Base-by-base conservation (phyloP, 352 stramenopile genomes). In the Phytophthora pini region DNA sequence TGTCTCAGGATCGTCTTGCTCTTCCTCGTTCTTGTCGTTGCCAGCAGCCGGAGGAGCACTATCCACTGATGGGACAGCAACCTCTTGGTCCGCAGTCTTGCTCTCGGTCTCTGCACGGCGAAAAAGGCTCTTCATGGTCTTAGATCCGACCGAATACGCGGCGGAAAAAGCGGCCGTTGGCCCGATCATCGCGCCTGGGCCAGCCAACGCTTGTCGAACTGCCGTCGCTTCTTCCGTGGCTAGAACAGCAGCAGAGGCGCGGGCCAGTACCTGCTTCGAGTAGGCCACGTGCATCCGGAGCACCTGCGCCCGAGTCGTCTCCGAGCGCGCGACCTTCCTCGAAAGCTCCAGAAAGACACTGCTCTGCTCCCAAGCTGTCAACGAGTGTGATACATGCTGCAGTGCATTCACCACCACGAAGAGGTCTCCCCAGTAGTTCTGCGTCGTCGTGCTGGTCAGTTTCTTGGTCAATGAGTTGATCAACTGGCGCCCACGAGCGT, bases 101-200 rank as follows among this genome's bases (percentile, higher is more conserved):
- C 44, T 72, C 29, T 70, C 53, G 34, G 56, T 67, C 34, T 76
- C 56, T 57, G 49, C 59, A 62, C 70, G 66, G 9, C 54, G 78
- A 36, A 94, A 90, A 36, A 94, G 50, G 40, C 70, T 92, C 46
- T 82, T 84, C 60, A 93, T 77, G 8, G 85, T 92, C 55, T 88
- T 88, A 1, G 82, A 91, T 20, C 85, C 85, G 1, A 87, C 82
- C 6, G 83, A 90, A 65, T 92, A 94, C 8, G 82, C 85, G 4
- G 83, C 85, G 5, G 80, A 84, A 11, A 94, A 67, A 5, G 85
- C 85, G 29, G 83, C 83, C 0, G 78, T 87, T 4, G 85, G 85
- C 12, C 85, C 85, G 32, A 94, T 94, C 65, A 94, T 77, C 1
- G 80, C 70, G 2, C 83, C 85, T 6, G 85, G 85, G 9, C 85